Percentiles rank a stretch among this genome's conserved stretches.
phyloP scores from a whole-genome alignment of 352 stramenopile genomes.

The Phytophthora nicotianae region DNA sequence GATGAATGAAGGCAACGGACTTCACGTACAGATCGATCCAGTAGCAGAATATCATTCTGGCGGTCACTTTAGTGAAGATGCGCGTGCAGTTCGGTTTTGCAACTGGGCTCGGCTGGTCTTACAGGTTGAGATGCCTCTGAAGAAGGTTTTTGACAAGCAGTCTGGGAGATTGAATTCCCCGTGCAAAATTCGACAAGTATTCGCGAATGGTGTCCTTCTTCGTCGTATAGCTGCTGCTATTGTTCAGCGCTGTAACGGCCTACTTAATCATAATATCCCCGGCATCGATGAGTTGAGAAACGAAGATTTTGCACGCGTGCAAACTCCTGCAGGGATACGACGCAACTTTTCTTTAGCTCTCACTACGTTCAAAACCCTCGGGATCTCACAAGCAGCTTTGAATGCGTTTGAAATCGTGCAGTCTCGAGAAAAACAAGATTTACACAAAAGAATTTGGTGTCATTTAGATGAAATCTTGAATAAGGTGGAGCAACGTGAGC shows the following conservation, averaged over 20 bases:
- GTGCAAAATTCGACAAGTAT: constrained; percentile 20
- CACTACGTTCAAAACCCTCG: constrained; percentile 18
- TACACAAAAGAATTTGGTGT: constrained; percentile 17
- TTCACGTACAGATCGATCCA: constrained; percentile 49
- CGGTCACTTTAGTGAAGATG: constrained; percentile 2
- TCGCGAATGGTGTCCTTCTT: constrained; percentile 45
- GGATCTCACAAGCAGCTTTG: constrained; percentile 15
- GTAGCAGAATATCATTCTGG: constrained; percentile 9
- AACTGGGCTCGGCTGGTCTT: constrained; percentile 16
- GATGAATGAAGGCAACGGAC: constrained; percentile 27
- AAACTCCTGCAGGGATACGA: constrained; percentile 14
- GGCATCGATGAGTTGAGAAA: not conserved
- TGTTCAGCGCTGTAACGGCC: constrained; percentile 9
- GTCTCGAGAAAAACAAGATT: constrained; percentile 3
- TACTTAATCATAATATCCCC: constrained; percentile 1
- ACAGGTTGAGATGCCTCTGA: constrained; percentile 20
- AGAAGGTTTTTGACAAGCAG: constrained; percentile 21
- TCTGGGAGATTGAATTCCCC: constrained; percentile 6
- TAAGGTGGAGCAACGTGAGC: constrained; percentile 3
- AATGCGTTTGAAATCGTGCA: constrained; percentile 16
- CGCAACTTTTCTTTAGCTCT: constrained; percentile 24
- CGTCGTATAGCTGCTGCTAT: constrained; percentile 38
- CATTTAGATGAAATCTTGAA: constrained; percentile 20
- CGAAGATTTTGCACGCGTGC: not conserved
- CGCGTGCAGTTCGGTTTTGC: constrained; percentile 16